Conservation (phyloP, 2,329 filamentous ascomycete species). For the Cytospora piceicola region DNA sequence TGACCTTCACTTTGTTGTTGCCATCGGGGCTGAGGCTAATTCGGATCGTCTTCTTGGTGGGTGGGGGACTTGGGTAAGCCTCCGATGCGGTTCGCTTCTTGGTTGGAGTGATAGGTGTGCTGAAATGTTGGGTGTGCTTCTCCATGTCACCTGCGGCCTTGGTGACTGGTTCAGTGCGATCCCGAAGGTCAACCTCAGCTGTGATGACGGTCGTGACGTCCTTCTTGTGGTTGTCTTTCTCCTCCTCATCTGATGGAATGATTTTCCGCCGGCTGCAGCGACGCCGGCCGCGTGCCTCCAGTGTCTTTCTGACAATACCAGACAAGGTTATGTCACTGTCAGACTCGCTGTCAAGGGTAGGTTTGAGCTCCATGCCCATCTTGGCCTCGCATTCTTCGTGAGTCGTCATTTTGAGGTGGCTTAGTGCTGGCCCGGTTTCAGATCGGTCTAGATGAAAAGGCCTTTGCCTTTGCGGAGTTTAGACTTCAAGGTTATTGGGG, state of each 20-base stretch:
- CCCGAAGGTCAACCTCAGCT: neutral
- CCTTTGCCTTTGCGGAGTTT: neutral
- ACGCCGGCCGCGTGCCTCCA: neutral
- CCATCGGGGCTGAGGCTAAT: neutral
- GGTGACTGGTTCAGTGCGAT: neutral
- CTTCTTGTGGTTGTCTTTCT: neutral
- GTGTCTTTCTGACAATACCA: neutral
- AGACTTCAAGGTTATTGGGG: neutral
- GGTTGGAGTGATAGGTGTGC: neutral
- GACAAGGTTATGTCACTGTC: neutral
- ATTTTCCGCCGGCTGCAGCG: neutral
- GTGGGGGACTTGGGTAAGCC: neutral
- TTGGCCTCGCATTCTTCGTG: neutral
- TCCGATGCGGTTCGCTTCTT: conserved; percentile 7
- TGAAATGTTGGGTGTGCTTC: neutral
- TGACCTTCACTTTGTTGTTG: neutral
- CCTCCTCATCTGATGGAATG: neutral
- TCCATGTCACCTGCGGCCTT: neutral
- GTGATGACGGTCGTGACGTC: neutral
- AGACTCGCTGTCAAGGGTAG: neutral
- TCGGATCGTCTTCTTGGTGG: conserved; percentile 9
- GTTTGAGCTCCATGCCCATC: neutral
- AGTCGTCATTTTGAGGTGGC: neutral
- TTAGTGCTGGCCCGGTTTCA: neutral
- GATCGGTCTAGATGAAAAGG: neutral